These are phyloP conservation scores for Garcia nutans DNA, from an alignment of 345 rosid genomes.

Conservation along the genomic window DNA sequence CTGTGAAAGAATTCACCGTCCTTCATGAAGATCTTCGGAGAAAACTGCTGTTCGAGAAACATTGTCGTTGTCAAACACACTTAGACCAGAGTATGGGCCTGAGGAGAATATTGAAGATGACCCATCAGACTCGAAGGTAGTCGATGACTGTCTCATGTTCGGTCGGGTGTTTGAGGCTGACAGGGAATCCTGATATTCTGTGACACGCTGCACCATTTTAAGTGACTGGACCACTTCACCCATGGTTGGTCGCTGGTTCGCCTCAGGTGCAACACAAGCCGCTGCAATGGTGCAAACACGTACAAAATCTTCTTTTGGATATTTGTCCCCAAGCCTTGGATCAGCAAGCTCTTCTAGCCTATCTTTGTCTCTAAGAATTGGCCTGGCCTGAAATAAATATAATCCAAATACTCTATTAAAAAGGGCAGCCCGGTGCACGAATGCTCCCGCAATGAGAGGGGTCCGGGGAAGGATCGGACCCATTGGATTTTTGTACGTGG, in stretches of 20 bases:
- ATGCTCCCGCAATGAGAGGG: too few species aligned
- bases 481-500: too few species aligned
- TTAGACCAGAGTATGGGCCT: slow-evolving; percentile 86
- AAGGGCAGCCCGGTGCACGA: too few species aligned
- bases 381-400: slow-evolving; percentile 72
- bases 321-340: slow-evolving; percentile 70
- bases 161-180: slow-evolving; percentile 49
- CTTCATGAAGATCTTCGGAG: slow-evolving; percentile 99
- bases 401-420: too few species aligned
- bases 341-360: slow-evolving; percentile 86
- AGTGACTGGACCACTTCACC: slow-evolving; percentile 99
- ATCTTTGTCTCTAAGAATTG: slow-evolving; percentile 92
- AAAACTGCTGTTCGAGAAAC: slow-evolving; percentile 71
- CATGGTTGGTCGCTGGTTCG: slow-evolving; percentile 94
- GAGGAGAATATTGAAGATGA: slow-evolving; percentile 96
- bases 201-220: slow-evolving; percentile 88
- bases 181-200: slow-evolving; percentile 71
- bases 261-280: slow-evolving; percentile 96
- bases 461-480: too few species aligned
- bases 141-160: slow-evolving; percentile 78
- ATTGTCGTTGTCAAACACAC: slow-evolving; percentile 73
- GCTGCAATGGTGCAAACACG: slow-evolving; percentile 97
- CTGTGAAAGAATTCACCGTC: slow-evolving; percentile 47
- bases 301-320: slow-evolving; percentile 86
- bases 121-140: slow-evolving; percentile 90